Evolutionary conservation across 345 rosid species (phyloP).

Genomic region (Geranium rotundifolium): DNA sequence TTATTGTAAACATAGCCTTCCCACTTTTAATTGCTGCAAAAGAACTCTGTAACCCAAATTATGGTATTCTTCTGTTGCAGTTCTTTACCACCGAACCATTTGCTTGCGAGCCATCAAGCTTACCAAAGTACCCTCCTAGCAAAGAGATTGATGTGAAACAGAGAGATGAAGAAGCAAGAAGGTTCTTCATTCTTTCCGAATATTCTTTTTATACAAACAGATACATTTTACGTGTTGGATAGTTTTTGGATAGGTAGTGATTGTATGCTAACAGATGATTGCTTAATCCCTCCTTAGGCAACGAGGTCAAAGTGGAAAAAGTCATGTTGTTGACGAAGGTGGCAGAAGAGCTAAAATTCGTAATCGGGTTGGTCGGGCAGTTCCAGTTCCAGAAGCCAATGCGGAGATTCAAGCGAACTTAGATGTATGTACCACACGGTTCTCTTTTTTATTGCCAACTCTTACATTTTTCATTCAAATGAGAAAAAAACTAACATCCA

Average conservation of each 20-base stretch:
- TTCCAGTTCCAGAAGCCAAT: constrained; percentile 88
- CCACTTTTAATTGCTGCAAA: too few relatives aligned
- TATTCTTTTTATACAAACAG: constrained; percentile 4
- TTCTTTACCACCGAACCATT: constrained; percentile 71
- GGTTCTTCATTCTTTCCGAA: constrained; percentile 25
- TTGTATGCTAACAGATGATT: too few relatives aligned
- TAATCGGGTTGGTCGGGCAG: constrained; percentile 47
- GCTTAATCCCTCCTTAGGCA: too few relatives aligned
- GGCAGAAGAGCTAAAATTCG: constrained; percentile 5
- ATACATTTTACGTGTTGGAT: too few relatives aligned
- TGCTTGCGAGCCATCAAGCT: constrained; percentile 75
- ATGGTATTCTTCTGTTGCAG: constrained; percentile 19
- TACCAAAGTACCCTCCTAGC: constrained; percentile 86
- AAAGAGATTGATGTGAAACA: constrained; percentile 80
- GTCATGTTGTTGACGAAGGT: too few relatives aligned
- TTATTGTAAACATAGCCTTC: too few relatives aligned
- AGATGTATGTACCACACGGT: constrained; percentile 29
- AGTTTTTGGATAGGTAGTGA: too few relatives aligned
- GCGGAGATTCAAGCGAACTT: constrained; percentile 66
- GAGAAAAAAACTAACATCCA: too few relatives aligned
- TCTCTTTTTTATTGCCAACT: not conserved
- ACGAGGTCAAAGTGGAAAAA: too few relatives aligned
- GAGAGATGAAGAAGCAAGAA: constrained; percentile 73
- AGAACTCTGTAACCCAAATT: not conserved
- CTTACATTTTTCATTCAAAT: too few relatives aligned